phyloP scores from a whole-genome alignment of 306 rosid genomes.

The Pueraria montana region DNA sequence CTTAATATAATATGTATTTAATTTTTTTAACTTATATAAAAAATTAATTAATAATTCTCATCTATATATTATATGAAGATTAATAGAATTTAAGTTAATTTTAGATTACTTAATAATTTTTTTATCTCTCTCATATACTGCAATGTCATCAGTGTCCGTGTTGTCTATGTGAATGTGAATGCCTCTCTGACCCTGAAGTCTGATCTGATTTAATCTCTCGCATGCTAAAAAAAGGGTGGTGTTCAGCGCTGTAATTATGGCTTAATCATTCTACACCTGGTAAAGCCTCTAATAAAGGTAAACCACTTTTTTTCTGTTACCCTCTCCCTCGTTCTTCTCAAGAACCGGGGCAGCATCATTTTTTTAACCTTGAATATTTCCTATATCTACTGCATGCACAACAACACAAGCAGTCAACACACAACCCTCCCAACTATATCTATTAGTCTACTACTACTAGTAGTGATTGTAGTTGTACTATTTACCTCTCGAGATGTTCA shows the following conservation, averaged over 20 bases:
- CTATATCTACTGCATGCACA: slow-evolving; percentile 39
- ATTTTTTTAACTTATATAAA: too few species aligned
- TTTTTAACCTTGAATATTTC: slow-evolving; percentile 47
- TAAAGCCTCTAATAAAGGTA: slow-evolving; percentile 64
- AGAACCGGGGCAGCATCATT: slow-evolving; percentile 21
- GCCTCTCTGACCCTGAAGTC: slow-evolving; percentile 41
- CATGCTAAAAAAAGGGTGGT: slow-evolving; percentile 51
- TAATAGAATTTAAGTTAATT: neutral
- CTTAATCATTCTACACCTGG: slow-evolving; percentile 69
- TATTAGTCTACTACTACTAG: slow-evolving; percentile 42
- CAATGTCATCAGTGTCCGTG: slow-evolving; percentile 20
- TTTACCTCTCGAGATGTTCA: slow-evolving; percentile 43
- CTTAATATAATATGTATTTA: too few species aligned
- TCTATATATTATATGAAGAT: neutral
- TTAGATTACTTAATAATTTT: too few species aligned
- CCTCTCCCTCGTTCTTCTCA: slow-evolving; percentile 27
- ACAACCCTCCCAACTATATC: slow-evolving; percentile 30
- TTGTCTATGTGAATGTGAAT: slow-evolving; percentile 16
- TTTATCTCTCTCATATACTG: neutral
- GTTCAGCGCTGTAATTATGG: slow-evolving; percentile 63
- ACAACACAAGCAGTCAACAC: slow-evolving; percentile 42
- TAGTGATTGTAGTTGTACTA: neutral
- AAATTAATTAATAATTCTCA: neutral
- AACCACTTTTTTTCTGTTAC: slow-evolving; percentile 64
- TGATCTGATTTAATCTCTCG: slow-evolving; percentile 56